Evolutionary conservation across 768 basidiomycete species (phyloP).

Genomic region (Podaxis mareebaensis): DNA sequence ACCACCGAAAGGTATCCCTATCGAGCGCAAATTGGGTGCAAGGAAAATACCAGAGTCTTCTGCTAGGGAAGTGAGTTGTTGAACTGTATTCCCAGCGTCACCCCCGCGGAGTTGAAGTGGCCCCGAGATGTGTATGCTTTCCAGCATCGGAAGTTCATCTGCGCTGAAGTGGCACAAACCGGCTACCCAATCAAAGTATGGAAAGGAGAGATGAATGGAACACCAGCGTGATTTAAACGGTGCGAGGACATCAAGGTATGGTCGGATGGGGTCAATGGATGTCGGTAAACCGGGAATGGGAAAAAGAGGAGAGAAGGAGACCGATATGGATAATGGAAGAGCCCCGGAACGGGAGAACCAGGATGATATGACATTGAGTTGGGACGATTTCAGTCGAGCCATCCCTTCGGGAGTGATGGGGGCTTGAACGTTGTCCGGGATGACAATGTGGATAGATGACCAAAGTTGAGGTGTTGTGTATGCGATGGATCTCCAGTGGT

Average conservation of each 20-base stretch:
- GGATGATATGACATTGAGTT: background rate
- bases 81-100: too few relatives aligned
- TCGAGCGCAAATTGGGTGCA: background rate
- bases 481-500: constrained; percentile 20
- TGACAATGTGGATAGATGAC: constrained; percentile 20
- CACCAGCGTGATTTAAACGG: background rate
- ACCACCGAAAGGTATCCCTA: background rate
- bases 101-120: background rate
- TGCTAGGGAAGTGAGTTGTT: background rate
- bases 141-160: background rate
- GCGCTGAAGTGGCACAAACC: background rate
- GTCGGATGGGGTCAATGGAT: background rate
- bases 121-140: background rate
- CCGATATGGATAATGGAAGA: constrained; percentile 2
- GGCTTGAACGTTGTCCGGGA: background rate
- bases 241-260: background rate
- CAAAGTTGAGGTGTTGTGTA: constrained; percentile 20
- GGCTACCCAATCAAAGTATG: background rate
- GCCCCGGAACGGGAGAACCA: constrained; percentile 5
- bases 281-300: too few relatives aligned
- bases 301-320: background rate
- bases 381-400: background rate
- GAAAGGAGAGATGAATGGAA: background rate
- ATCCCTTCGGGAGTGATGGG: too few relatives aligned
- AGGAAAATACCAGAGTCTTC: background rate